These are phyloP conservation scores for Croton setiger DNA, from an alignment of 441 rosid species.

Conservation along the genomic window DNA sequence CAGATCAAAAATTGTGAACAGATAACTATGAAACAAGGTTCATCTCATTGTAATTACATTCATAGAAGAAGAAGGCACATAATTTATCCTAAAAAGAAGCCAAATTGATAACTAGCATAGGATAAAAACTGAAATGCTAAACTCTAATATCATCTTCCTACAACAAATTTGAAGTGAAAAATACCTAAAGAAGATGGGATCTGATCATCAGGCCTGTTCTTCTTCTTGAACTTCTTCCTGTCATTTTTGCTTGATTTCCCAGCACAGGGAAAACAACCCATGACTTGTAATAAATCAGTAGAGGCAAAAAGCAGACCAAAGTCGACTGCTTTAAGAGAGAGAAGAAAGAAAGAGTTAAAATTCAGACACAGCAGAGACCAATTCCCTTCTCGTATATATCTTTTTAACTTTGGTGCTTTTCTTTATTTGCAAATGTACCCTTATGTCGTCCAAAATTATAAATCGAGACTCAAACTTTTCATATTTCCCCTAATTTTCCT, in stretches of 20 bases:
- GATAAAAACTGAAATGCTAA: constrained; percentile 1
- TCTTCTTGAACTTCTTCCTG: constrained; percentile 32
- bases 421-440: constrained; percentile 15
- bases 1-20: not conserved
- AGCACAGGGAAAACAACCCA: constrained; percentile 59
- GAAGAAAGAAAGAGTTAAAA: constrained; percentile 9
- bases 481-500: not conserved
- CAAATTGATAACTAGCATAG: not conserved
- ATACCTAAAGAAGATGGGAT: constrained; percentile 55
- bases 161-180: not conserved
- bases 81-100: constrained; percentile 1
- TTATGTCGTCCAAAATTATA: constrained; percentile 1
- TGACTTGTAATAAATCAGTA: constrained; percentile 19
- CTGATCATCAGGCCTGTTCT: constrained; percentile 34
- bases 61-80: not conserved
- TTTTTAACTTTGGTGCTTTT: not conserved
- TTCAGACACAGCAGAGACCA: constrained; percentile 9
- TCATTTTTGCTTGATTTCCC: constrained; percentile 41
- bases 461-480: not conserved
- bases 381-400: not conserved
- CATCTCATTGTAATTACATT: not conserved
- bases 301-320: not conserved
- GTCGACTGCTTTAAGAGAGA: not conserved
- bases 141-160: not conserved
- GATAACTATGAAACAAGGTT: constrained; percentile 6